Conservation (phyloP, 768 basidiomycete species). For the Podaxis carcinomalis region DNA sequence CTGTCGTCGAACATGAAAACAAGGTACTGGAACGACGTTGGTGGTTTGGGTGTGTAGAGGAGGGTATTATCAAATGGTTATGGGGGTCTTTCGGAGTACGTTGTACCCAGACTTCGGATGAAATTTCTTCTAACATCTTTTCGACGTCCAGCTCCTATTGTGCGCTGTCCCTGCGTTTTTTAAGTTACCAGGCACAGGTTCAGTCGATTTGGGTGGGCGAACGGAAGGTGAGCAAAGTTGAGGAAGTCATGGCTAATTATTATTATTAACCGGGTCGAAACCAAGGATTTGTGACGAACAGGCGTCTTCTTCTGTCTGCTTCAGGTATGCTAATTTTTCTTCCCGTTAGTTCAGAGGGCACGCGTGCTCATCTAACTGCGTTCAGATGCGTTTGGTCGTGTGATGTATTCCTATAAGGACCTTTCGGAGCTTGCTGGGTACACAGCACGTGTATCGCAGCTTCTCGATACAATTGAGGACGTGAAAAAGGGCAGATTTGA, state of each 20-base stretch:
- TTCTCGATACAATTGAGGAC: conserved; percentile 89
- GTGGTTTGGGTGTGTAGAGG: conserved; percentile 91
- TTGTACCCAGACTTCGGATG: conserved; percentile 10
- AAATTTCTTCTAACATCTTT: not conserved
- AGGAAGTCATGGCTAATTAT: not conserved
- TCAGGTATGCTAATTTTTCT: conserved; percentile 45
- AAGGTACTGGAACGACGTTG: conserved; percentile 74
- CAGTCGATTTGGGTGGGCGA: conserved; percentile 73
- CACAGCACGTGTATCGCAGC: conserved; percentile 82
- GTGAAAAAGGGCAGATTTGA: conserved; percentile 81
- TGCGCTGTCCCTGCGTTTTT: conserved; percentile 96
- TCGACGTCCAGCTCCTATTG: conserved; percentile 54
- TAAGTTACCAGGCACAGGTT: conserved; percentile 66
- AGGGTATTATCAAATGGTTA: conserved; percentile 93
- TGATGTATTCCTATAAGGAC: conserved; percentile 98
- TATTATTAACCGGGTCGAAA: not conserved
- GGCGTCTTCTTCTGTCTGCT: conserved; percentile 82
- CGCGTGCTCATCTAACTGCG: not conserved
- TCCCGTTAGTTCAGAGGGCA: not conserved
- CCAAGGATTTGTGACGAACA: conserved; percentile 93
- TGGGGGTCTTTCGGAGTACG: conserved; percentile 94
- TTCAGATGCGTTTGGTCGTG: conserved; percentile 86
- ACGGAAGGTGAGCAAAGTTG: conserved; percentile 66
- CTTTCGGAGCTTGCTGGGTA: conserved; percentile 94
- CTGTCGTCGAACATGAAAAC: conserved; percentile 81